Evolutionary conservation across 164 flowering plant species (phyloP), one percentile per base, ranked within the genome.

Genomic region (Magnolia kwangsiensis): DNA sequence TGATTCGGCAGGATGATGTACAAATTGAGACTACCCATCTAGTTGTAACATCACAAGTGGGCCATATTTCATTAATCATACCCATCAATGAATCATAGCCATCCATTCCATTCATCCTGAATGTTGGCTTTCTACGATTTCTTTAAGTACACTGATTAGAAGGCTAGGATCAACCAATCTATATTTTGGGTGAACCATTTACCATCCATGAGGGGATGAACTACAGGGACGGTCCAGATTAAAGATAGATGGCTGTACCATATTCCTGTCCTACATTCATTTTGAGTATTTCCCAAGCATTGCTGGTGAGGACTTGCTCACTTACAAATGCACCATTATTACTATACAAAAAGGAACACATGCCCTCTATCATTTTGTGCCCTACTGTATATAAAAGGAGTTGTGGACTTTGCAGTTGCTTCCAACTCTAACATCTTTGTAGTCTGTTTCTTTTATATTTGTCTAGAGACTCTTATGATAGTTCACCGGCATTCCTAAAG

Each of bases 271-370:
- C 58, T 71, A 71, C 55, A 75, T 72, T 79, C 71, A 78, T 55
- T 77, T 82, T 80, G 88, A 82, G 86, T 85, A 79, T 67, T 77
- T 80, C 77, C 78, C 63, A 83, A 87, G 89, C 83, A 79, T 82
- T 78, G 78, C 82, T 85, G 87, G 82, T 86, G 85, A 80, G 80
- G 49, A 67, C 76, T 80, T 76, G 74, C 79, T 83, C 83, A 80
- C 80, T 65, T 20, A 82, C 86, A 81, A 83, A 82, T 82, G 85
- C 87, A 78, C 77, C 80, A 82, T 87, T 82, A 82, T 81, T 76
- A 78, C 83, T 63, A 55, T 19, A 74, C 67, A 59, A 67, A 78
- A 75, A 74, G 67, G 31, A 75, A 81, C 89, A 82, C 84, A 80
- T 84, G 84, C 84, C 77, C 72, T 79, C 80, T 82, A 81, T 84